A percentile compares a stretch with the other conserved stretches of the same genome.
Conservation (phyloP, 306 rosid genomes). For the Arachis stenosperma region DNA sequence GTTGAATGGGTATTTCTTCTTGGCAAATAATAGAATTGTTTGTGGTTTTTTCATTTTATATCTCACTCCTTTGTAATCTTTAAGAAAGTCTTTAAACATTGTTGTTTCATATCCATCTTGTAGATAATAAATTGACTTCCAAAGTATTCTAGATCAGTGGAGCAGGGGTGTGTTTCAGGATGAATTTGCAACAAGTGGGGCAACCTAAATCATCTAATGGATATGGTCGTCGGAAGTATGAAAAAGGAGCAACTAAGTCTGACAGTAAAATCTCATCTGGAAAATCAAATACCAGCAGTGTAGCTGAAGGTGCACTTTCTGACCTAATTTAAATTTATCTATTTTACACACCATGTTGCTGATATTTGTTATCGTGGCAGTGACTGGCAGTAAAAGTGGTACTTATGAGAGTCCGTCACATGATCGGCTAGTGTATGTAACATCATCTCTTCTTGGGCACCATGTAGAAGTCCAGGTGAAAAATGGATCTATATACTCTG, state of each 20-base stretch:
- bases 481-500: conserved; percentile 86
- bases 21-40: conserved; percentile 22
- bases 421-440: conserved; percentile 75
- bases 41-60: conserved; percentile 18
- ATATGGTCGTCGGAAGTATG: conserved; percentile 81
- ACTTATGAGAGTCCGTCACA: conserved; percentile 67
- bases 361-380: conserved; percentile 48
- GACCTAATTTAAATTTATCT: conserved; percentile 27
- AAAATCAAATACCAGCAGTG: conserved; percentile 61
- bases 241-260: conserved; percentile 57
- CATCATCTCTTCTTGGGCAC: conserved; percentile 83
- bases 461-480: conserved; percentile 93
- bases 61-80: conserved; percentile 15
- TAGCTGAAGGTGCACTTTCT: conserved; percentile 54
- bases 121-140: conserved; percentile 29
- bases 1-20: conserved; percentile 9
- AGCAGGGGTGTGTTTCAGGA: conserved; percentile 62
- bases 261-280: conserved; percentile 71
- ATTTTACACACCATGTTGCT: conserved; percentile 22
- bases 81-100: not conserved
- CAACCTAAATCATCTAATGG: conserved; percentile 84
- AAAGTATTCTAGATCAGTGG: conserved; percentile 48
- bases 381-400: conserved; percentile 61
- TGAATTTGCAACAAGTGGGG: conserved; percentile 70
- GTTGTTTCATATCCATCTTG: conserved; percentile 11